phyloP scores from a whole-genome alignment of 306 rosid genomes.

The Fragaria ananassa region DNA sequence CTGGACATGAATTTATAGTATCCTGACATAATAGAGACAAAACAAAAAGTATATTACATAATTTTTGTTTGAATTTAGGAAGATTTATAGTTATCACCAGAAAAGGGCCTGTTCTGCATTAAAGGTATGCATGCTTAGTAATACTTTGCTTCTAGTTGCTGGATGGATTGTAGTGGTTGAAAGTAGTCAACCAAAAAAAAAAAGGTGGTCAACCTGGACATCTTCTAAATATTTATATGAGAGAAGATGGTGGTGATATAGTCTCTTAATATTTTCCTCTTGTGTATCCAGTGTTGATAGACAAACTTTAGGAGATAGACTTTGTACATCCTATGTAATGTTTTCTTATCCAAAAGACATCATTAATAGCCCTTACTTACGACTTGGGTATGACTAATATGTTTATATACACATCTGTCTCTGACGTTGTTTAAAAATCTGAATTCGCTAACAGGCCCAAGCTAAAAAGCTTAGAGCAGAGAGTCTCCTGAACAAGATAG shows the following conservation, averaged over 20 bases:
- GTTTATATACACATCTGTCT: background rate
- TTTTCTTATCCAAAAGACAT: background rate
- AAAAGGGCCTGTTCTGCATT: background rate
- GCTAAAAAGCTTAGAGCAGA: constrained; percentile 78
- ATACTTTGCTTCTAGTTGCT: background rate
- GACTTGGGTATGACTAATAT: background rate
- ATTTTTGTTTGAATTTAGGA: background rate
- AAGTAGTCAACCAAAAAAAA: background rate
- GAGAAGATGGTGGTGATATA: background rate
- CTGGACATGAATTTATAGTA: background rate
- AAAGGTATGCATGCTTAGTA: background rate
- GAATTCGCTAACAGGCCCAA: constrained; percentile 65
- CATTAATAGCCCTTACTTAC: background rate
- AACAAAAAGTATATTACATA: background rate
- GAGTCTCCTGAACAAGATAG: constrained; percentile 58
- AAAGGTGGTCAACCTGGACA: background rate
- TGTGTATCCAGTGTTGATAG: too few relatives aligned
- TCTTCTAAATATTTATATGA: background rate
- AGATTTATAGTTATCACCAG: background rate
- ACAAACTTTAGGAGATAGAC: too few relatives aligned
- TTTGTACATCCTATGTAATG: background rate
- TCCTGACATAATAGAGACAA: background rate
- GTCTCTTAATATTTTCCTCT: background rate
- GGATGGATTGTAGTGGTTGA: background rate
- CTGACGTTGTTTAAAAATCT: constrained; percentile 1